phyloP scores from a whole-genome alignment of 2,329 filamentous ascomycete genomes.

The Paraphoma chrysanthemicola region DNA sequence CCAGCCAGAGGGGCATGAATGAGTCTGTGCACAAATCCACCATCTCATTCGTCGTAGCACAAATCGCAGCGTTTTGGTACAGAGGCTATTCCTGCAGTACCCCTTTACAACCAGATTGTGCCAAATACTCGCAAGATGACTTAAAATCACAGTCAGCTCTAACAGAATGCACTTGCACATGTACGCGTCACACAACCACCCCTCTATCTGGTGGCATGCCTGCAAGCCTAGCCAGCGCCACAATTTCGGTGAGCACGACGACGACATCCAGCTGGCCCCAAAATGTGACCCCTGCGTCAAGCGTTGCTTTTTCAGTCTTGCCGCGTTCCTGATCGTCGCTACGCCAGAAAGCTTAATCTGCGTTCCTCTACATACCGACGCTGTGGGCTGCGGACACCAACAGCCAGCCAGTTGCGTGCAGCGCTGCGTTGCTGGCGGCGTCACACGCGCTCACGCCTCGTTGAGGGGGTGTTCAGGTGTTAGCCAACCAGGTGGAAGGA shows the following conservation, averaged over 20 bases:
- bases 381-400: not conserved
- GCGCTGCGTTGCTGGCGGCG: not conserved
- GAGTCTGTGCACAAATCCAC: not conserved
- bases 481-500: not conserved
- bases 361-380: not conserved
- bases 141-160: too few relatives aligned
- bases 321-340: not conserved
- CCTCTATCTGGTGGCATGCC: not conserved
- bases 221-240: not conserved
- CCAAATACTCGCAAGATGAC: too few relatives aligned
- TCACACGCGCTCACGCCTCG: not conserved
- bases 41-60: not conserved
- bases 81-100: too few relatives aligned
- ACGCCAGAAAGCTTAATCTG: constrained; percentile 1
- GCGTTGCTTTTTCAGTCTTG: constrained; percentile 1
- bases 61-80: not conserved
- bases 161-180: not conserved
- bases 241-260: constrained; percentile 2
- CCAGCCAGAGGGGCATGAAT: not conserved
- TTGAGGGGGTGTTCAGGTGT: not conserved
- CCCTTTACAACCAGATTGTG: too few relatives aligned
- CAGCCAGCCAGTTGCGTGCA: too few relatives aligned
- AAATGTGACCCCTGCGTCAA: not conserved
- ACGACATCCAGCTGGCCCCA: not conserved
- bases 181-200: not conserved